Conservation (phyloP, 495 filamentous ascomycete genomes). For the Daldinia childiae region DNA sequence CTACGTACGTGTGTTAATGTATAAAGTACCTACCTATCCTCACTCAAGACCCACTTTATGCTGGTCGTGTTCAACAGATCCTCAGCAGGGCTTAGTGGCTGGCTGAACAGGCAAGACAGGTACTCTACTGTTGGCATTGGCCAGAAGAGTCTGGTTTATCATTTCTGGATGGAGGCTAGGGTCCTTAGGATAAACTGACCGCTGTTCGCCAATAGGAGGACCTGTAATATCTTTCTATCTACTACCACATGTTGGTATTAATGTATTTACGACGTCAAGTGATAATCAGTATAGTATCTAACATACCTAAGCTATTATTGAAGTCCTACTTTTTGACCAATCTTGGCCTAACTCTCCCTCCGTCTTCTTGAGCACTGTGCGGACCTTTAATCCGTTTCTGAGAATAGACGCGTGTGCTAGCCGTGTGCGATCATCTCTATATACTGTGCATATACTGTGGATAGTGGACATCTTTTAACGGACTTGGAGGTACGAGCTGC, state of each 20-base stretch:
- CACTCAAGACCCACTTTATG: conserved; percentile 13
- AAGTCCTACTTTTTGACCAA: conserved; percentile 8
- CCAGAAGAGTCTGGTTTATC: conserved; percentile 38
- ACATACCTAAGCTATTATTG: conserved; percentile 12
- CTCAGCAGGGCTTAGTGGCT: conserved; percentile 40
- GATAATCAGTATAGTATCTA: conserved; percentile 13
- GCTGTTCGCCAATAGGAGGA: conserved; percentile 26
- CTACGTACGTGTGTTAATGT: background rate
- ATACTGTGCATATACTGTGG: conserved; percentile 6
- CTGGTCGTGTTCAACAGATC: conserved; percentile 30
- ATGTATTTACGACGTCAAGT: conserved; percentile 28
- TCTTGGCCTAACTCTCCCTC: conserved; percentile 2
- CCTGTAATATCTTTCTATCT: conserved; percentile 28
- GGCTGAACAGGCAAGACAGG: conserved; percentile 11
- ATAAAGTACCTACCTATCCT: background rate
- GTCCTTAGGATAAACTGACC: conserved; percentile 29
- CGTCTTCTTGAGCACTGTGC: background rate
- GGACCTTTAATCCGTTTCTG: conserved; percentile 1
- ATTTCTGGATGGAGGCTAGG: conserved; percentile 30
- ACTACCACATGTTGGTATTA: conserved; percentile 19
- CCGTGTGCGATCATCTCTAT: conserved; percentile 9
- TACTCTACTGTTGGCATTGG: conserved; percentile 7
- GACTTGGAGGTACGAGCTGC: background rate
- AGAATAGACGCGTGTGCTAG: conserved; percentile 6
- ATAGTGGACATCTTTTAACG: background rate